Base-by-base conservation (phyloP, 2,329 filamentous ascomycete species). In the Aspergillus sclerotialis region DNA sequence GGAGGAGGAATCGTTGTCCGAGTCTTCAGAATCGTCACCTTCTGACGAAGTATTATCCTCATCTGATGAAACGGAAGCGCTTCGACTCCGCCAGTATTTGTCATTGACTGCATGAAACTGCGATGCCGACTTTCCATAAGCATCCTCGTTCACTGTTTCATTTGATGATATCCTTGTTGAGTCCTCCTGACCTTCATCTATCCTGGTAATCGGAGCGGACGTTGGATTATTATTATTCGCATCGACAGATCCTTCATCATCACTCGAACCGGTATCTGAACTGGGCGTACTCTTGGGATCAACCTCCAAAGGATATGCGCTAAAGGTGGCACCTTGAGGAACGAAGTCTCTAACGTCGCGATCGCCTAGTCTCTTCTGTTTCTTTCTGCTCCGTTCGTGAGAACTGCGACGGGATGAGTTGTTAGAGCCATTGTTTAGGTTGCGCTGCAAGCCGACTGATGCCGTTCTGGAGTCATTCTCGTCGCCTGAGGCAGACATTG, bases 401-500 rank as follows among this genome's bases (percentile, higher is more conserved):
- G 50, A 50, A 38, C 51, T 43, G 32, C 44, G 45, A 43, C 42
- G 43, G 35, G 45, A 44, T 6, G 51, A 51, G 25, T 38, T 42
- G 18, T 48, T 47, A 17, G 46, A 50, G 17, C 39, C 41, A 7
- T 47, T 49, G 25, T 37, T 38, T 32, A 46, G 51, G 29, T 35
- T 38, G 12, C 64, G 64, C 48, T 61, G 62, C 24, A 50, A 43
- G 11, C 66, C 65, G 15, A 70, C 53, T 3, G 60, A 55, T 29
- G 64, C 64, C 24, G 65, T 72, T 30, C 69, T 58, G 12, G 69
- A 72, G 44, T 73, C 60, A 31, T 56, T 53, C 19, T 64, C 58
- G 31, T 62, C 56, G 28, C 46, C 53, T 17, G 53, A 42, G 18
- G 48, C 44, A 31, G 50, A 15, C 54, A 56, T 58, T 23, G 24